Evolutionary conservation across 2,329 filamentous ascomycete species (phyloP).

Genomic region (Sarocladium strictum): DNA sequence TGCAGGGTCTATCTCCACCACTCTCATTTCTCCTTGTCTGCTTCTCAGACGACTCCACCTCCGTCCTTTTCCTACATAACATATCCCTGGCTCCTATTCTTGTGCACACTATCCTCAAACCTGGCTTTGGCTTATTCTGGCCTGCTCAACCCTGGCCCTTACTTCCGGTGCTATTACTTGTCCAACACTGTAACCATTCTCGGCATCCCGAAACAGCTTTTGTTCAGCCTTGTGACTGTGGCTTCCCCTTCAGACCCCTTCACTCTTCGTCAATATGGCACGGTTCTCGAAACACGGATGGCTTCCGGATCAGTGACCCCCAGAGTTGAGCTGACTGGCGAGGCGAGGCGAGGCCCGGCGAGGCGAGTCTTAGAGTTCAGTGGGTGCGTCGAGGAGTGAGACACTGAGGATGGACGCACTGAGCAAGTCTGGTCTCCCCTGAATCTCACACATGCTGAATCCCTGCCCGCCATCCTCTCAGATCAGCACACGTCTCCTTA

Average conservation of each 20-base stretch:
- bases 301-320: background rate
- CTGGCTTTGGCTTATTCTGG: background rate
- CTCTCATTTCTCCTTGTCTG: background rate
- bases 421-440: background rate
- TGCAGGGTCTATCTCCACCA: background rate
- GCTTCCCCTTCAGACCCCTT: background rate
- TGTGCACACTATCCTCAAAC: background rate
- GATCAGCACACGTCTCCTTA: background rate
- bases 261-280: background rate
- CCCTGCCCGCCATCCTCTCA: background rate
- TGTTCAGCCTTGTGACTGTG: constrained; percentile 1
- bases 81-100: constrained; percentile 4
- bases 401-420: background rate
- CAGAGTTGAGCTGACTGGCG: constrained; percentile 6
- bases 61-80: background rate
- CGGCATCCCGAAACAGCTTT: background rate
- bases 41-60: background rate
- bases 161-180: background rate
- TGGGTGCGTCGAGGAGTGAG: background rate
- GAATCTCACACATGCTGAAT: background rate
- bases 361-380: background rate
- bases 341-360: background rate
- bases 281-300: constrained; percentile 1
- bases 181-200: background rate
- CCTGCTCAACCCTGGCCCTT: background rate